Evolutionary conservation across 2,329 filamentous ascomycete species (phyloP).

Genomic region (Acrocalymma vagum): DNA sequence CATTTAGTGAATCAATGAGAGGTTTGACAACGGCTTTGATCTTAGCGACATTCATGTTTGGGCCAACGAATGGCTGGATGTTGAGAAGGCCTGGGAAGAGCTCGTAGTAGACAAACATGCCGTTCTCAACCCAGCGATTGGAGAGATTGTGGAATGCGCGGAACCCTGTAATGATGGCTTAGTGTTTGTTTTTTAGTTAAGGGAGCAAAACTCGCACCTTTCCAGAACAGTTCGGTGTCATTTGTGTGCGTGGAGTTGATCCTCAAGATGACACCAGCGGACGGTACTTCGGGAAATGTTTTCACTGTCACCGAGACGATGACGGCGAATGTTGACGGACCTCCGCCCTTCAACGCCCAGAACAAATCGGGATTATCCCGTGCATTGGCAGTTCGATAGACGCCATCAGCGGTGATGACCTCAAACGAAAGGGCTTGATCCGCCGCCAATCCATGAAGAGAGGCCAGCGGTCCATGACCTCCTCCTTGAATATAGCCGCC

Average conservation of each 20-base stretch:
- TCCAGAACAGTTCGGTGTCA: conserved; percentile 15
- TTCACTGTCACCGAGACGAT: conserved; percentile 17
- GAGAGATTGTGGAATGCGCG: conserved; percentile 17
- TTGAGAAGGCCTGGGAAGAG: conserved; percentile 8
- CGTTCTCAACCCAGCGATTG: conserved; percentile 19
- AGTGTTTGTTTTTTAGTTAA: too few relatives aligned
- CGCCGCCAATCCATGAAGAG: conserved; percentile 30
- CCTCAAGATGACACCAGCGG: conserved; percentile 12
- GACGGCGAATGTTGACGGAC: conserved; percentile 14
- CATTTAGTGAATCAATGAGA: conserved; percentile 10
- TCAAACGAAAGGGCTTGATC: conserved; percentile 34
- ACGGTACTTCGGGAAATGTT: conserved; percentile 16
- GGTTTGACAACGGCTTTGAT: conserved; percentile 16
- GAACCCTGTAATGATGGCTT: conserved; percentile 3
- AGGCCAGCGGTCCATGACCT: conserved; percentile 45
- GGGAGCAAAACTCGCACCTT: too few relatives aligned
- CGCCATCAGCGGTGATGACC: conserved; percentile 34
- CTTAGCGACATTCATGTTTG: conserved; percentile 16
- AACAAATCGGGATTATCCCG: conserved; percentile 33
- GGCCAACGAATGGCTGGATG: conserved; percentile 19
- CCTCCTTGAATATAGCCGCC: conserved; percentile 47
- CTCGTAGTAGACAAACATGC: conserved; percentile 24
- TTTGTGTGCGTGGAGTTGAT: conserved; percentile 14
- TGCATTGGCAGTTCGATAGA: conserved; percentile 26
- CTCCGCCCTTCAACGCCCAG: conserved; percentile 36